Evolutionary conservation across 208 protist species (phyloP).

Genomic region (Balamuthia mandrillaris): DNA sequence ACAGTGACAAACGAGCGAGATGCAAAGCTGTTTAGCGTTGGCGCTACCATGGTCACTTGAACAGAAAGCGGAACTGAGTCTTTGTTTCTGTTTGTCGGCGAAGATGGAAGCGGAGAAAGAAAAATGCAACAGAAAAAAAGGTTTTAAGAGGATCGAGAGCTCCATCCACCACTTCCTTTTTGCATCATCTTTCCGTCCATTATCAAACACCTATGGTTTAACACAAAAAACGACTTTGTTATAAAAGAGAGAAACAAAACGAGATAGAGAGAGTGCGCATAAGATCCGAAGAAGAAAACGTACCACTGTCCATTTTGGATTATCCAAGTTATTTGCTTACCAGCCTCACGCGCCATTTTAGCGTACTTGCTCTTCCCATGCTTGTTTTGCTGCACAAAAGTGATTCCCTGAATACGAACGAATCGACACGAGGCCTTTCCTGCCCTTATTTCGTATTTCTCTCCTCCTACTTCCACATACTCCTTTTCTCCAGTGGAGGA

Average conservation of each 20-base stretch:
- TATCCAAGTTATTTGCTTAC: constrained; percentile 8
- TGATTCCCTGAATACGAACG: constrained; percentile 8
- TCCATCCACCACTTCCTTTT: too few relatives aligned
- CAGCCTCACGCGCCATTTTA: neutral
- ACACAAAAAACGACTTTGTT: neutral
- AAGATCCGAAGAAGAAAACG: neutral
- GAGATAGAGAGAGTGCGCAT: neutral
- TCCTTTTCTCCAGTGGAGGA: neutral
- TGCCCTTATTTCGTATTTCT: neutral
- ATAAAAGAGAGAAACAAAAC: neutral
- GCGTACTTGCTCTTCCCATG: neutral
- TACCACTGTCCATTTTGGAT: neutral
- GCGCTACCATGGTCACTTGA: too few relatives aligned
- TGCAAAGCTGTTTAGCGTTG: too few relatives aligned
- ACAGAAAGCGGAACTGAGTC: too few relatives aligned
- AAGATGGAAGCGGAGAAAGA: too few relatives aligned
- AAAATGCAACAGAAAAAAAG: too few relatives aligned
- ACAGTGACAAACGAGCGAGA: too few relatives aligned
- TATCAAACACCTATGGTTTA: neutral
- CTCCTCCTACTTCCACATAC: neutral
- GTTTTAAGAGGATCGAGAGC: too few relatives aligned
- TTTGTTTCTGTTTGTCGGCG: too few relatives aligned
- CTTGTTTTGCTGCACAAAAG: constrained; percentile 4
- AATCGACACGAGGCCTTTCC: neutral
- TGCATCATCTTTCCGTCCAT: neutral